Evolutionary conservation across 495 filamentous ascomycete genomes (phyloP), one percentile per base, ranked within the genome.

Genomic region (Penicillium riverlandense): DNA sequence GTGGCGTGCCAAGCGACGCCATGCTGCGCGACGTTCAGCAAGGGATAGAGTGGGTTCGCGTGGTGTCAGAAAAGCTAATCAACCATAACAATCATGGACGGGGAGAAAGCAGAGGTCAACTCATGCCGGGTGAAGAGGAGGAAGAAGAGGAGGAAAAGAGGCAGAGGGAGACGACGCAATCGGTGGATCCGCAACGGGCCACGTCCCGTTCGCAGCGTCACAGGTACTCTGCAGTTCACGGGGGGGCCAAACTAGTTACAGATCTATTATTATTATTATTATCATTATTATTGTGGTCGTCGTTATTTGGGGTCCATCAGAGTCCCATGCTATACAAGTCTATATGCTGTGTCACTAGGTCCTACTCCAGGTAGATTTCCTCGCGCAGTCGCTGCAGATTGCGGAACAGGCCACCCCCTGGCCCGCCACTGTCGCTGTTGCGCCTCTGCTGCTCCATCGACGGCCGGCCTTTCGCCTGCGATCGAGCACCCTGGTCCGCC

Each of bases 301-400:
- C 15, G 15, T 22, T 22, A 3, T 22, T 22, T 3, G 4, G 22
- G 22, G 22, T 22, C 22, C 15, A 12, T 4, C 2, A 42, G 6
- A 10, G n/a, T 34, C 3, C 32, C 6, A 6, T 34, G 0, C 10
- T 2, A 34, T 34, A 2, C 32, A 34, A 12, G 4, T 11, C 6
- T 34, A 39, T 28, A 30, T 14, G 27, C 28, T 31, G 33, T 36
- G 40, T 40, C 35, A 29, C 45, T 45, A 41, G 40, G 50, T 53
- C 50, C 45, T 53, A 77, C 37, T 76, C 73, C 43, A 75, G 60
- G 55, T 81, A 86, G 33, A 89, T 71, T 41, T 87, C 86, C 37
- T 84, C 82, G 43, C 87, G 77, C 52, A 95, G 66, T 54, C 85
- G 83, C 59, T 90, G 85, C 44, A 92, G 57, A 58, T 88, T 86